A percentile compares a stretch with the other conserved stretches of the same genome.
These are phyloP conservation scores for Eucalyptus fibrosa DNA, from an alignment of 345 rosid genomes.

Conservation along the genomic window DNA sequence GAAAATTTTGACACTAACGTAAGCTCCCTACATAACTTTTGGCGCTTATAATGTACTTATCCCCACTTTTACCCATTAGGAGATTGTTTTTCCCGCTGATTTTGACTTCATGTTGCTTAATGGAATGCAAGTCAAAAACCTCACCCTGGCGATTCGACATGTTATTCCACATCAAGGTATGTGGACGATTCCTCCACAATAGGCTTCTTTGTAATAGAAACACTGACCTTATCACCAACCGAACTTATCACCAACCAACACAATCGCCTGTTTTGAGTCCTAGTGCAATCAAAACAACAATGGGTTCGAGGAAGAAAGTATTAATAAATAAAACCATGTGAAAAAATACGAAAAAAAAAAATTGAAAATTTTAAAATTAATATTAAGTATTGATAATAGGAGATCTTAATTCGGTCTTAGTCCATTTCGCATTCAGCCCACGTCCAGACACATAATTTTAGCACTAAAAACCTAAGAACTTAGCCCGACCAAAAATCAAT, in stretches of 20 bases:
- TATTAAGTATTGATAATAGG: no score
- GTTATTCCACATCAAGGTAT: not conserved
- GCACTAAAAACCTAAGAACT: no score
- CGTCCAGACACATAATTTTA: no score
- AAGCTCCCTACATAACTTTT: no score
- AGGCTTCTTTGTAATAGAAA: conserved; percentile 1
- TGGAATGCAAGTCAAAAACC: not conserved
- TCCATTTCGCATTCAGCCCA: no score
- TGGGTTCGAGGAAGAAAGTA: not conserved
- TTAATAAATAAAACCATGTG: no score
- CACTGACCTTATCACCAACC: not conserved
- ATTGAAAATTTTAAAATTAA: no score
- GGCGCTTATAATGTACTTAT: no score
- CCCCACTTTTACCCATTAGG: not conserved
- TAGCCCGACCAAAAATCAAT: no score
- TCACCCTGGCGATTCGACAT: not conserved
- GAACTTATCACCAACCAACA: not conserved
- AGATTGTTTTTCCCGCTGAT: not conserved
- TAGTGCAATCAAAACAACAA: conserved; percentile 3
- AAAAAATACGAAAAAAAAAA: no score
- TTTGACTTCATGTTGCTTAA: not conserved
- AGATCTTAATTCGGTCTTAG: no score
- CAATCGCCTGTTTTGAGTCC: not conserved
- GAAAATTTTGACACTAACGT: no score
- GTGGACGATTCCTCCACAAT: not conserved